A percentile compares a stretch with the other conserved stretches of the same genome.
Conservation (phyloP, 2,329 filamentous ascomycete species). For the Fusarium setosum region DNA sequence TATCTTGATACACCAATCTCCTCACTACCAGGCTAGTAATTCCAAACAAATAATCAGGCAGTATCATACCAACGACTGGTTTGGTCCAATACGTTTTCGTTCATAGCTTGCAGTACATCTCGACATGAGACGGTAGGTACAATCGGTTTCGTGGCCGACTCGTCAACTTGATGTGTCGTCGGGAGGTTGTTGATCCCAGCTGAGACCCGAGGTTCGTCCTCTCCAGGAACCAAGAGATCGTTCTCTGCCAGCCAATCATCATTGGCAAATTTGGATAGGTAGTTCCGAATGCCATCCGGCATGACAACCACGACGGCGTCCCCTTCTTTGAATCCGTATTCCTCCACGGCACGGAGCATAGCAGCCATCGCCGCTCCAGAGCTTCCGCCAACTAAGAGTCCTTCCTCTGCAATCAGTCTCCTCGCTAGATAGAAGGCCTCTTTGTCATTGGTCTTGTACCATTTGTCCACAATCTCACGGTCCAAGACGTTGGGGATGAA, state of each 20-base stretch:
- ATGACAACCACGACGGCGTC: slow-evolving; percentile 90
- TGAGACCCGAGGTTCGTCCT: not conserved
- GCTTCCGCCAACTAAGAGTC: slow-evolving; percentile 89
- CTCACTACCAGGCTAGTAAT: too few relatives aligned
- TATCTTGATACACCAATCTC: too few relatives aligned
- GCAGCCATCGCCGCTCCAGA: slow-evolving; percentile 91
- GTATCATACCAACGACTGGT: too few relatives aligned
- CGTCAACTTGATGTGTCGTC: not conserved
- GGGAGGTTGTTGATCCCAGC: not conserved
- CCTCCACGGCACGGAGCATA: slow-evolving; percentile 78
- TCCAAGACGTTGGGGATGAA: slow-evolving; percentile 94
- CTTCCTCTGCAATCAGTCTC: slow-evolving; percentile 90
- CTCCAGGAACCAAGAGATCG: slow-evolving; percentile 15
- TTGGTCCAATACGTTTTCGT: too few relatives aligned
- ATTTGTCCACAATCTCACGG: slow-evolving; percentile 81
- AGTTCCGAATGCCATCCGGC: slow-evolving; percentile 94
- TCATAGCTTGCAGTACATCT: too few relatives aligned
- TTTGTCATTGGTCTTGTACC: slow-evolving; percentile 96
- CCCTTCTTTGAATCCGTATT: slow-evolving; percentile 77
- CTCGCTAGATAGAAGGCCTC: slow-evolving; percentile 90
- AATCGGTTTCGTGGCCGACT: not conserved
- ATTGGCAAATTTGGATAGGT: slow-evolving; percentile 96
- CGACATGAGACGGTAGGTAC: too few relatives aligned
- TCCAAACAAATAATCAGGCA: too few relatives aligned
- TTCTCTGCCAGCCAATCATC: slow-evolving; percentile 98